A percentile compares a stretch with the other conserved stretches of the same genome.
These are phyloP conservation scores for Penicillium sp. DNA, from an alignment of 2,329 filamentous ascomycete genomes.

Conservation along the genomic window DNA sequence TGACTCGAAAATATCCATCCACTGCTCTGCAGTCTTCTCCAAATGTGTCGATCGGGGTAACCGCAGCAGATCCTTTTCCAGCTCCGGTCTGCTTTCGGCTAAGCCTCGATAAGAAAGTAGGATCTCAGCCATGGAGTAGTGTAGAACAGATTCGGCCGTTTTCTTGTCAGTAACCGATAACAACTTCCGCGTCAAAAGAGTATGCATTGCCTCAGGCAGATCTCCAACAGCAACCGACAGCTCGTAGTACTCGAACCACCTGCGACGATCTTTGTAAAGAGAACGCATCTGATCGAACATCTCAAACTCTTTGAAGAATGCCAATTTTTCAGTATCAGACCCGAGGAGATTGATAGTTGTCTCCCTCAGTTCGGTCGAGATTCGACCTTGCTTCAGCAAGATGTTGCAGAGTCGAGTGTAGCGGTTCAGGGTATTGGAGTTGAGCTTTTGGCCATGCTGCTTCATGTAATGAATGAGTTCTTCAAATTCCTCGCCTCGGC, in stretches of 20 bases:
- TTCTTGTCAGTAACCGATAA: slow-evolving; percentile 1
- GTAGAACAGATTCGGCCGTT: slow-evolving; percentile 1
- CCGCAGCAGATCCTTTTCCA: not conserved
- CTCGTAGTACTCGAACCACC: slow-evolving; percentile 14
- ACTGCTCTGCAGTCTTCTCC: slow-evolving; percentile 1
- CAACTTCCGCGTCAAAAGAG: slow-evolving; percentile 3
- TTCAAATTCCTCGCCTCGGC: slow-evolving; percentile 15
- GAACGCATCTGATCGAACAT: slow-evolving; percentile 12
- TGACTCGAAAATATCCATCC: not conserved
- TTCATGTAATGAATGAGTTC: slow-evolving; percentile 17
- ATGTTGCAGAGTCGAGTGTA: slow-evolving; percentile 20
- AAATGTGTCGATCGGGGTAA: slow-evolving; percentile 1
- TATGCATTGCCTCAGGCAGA: slow-evolving; percentile 6
- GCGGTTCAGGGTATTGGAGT: slow-evolving; percentile 1
- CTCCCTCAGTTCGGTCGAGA: slow-evolving; percentile 11
- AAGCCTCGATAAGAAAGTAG: not conserved
- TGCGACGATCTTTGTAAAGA: slow-evolving; percentile 6
- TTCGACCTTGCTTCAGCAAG: slow-evolving; percentile 15
- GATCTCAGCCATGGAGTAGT: slow-evolving; percentile 2
- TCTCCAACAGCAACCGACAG: slow-evolving; percentile 6
- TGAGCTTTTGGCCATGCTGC: slow-evolving; percentile 5
- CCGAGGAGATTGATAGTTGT: slow-evolving; percentile 17
- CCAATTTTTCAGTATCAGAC: slow-evolving; percentile 10
- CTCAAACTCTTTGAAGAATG: slow-evolving; percentile 19
- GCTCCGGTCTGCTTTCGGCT: not conserved